These are phyloP conservation scores for Vicia sativa DNA, from an alignment of 306 rosid species.

Conservation along the genomic window DNA sequence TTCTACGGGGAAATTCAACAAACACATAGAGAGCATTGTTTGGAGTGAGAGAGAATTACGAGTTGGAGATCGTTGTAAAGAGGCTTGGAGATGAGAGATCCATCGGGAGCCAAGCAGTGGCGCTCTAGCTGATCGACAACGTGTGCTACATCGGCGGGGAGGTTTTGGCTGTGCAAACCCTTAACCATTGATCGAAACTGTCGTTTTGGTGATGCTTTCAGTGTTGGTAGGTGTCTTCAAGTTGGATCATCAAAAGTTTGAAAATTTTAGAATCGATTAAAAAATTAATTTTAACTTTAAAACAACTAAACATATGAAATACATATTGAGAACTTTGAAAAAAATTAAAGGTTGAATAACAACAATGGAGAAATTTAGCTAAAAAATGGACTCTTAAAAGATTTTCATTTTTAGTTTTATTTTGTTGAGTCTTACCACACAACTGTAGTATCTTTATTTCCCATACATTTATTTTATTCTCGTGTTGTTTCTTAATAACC, in stretches of 20 bases:
- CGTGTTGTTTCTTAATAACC: too few relatives aligned
- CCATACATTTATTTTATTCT: too few relatives aligned
- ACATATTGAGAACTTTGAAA: too few relatives aligned
- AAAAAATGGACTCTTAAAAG: too few relatives aligned
- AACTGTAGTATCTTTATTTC: too few relatives aligned
- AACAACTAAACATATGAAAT: too few relatives aligned
- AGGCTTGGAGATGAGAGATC: conserved; percentile 85
- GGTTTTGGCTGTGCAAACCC: conserved; percentile 68
- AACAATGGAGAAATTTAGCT: too few relatives aligned
- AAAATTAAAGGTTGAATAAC: too few relatives aligned
- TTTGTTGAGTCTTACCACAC: too few relatives aligned
- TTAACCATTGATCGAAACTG: conserved; percentile 63
- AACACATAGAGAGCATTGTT: conserved; percentile 17
- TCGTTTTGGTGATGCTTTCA: conserved; percentile 27
- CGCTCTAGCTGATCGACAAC: conserved; percentile 90
- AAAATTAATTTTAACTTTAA: too few relatives aligned
- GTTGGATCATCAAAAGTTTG: conserved; percentile 1
- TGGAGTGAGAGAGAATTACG: conserved; percentile 47
- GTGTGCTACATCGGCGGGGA: conserved; percentile 70
- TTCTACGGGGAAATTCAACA: conserved; percentile 23
- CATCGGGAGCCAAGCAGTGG: conserved; percentile 91
- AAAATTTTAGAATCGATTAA: conserved; percentile 4
- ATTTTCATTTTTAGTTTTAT: too few relatives aligned
- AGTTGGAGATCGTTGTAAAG: conserved; percentile 75
- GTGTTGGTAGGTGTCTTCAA: not conserved